phyloP scores from a whole-genome alignment of 1,284 basidiomycete genomes.

The Cryptococcus sp. region DNA sequence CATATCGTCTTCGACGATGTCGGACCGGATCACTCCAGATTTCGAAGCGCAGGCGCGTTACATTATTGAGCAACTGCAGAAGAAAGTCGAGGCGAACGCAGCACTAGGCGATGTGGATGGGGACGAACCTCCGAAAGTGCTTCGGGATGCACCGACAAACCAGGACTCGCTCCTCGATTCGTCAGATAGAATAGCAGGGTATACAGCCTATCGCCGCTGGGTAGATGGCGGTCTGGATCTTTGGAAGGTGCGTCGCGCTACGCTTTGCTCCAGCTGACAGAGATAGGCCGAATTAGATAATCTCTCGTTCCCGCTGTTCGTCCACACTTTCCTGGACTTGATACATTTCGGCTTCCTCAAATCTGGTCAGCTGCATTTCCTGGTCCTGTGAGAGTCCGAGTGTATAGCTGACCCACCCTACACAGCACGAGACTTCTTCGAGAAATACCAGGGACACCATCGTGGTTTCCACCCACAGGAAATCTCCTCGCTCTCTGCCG shows the following conservation, averaged over 20 bases:
- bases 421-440: conserved; percentile 73
- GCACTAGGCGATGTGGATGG: conserved; percentile 77
- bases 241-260: conserved; percentile 89
- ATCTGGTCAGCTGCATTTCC: conserved; percentile 65
- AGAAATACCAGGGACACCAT: conserved; percentile 70
- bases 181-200: conserved; percentile 68
- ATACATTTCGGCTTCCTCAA: conserved; percentile 87
- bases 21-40: conserved; percentile 48
- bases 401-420: conserved; percentile 60
- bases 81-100: conserved; percentile 65
- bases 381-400: not conserved
- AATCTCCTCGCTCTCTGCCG: conserved; percentile 77
- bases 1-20: conserved; percentile 46
- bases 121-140: conserved; percentile 22
- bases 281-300: conserved; percentile 84
- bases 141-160: conserved; percentile 56
- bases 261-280: conserved; percentile 8
- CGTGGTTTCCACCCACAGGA: conserved; percentile 69
- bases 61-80: conserved; percentile 48
- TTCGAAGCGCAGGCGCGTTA: conserved; percentile 53
- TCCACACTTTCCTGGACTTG: conserved; percentile 94
- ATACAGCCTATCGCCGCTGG: conserved; percentile 77
- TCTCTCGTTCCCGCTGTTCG: conserved; percentile 92
- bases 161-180: conserved; percentile 66
- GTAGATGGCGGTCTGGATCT: conserved; percentile 65